Conservation (phyloP, 352 stramenopile species). For the Pythium plurisporium region DNA sequence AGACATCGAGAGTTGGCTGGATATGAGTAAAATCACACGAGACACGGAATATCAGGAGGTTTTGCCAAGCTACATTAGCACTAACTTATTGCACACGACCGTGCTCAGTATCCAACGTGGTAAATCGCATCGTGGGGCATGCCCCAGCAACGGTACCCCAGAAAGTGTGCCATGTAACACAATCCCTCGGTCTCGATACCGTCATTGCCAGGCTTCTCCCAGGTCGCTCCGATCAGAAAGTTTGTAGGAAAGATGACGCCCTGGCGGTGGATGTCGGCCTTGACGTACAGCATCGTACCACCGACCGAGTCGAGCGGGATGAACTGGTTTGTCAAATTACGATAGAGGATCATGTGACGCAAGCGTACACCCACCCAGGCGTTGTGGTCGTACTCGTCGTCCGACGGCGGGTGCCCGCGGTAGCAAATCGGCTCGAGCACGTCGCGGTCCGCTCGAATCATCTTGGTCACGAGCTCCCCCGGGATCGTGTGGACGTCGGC, state of each 20-base stretch:
- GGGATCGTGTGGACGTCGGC: constrained; percentile 33
- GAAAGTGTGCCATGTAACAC: constrained; percentile 46
- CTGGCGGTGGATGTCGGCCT: constrained; percentile 42
- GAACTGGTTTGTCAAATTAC: constrained; percentile 1
- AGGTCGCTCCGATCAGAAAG: constrained; percentile 41
- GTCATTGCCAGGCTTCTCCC: constrained; percentile 40
- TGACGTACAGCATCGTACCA: constrained; percentile 46
- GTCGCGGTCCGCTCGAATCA: constrained; percentile 24
- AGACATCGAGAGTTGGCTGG: no score
- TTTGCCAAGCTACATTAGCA: no score
- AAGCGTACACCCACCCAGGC: constrained; percentile 25
- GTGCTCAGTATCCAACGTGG: no score
- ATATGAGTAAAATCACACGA: no score
- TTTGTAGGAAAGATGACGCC: constrained; percentile 43
- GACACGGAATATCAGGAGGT: no score
- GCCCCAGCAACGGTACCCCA: constrained; percentile 42
- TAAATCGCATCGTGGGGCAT: constrained; percentile 32
- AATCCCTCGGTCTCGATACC: constrained; percentile 51
- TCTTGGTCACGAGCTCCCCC: constrained; percentile 24
- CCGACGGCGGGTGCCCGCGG: neutral
- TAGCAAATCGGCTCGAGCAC: constrained; percentile 25
- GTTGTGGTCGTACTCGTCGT: constrained; percentile 24
- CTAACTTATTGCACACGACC: no score
- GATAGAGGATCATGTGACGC: constrained; percentile 12
- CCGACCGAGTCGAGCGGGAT: constrained; percentile 42